A percentile compares a stretch with the other conserved stretches of the same genome.
phyloP scores from a whole-genome alignment of 805 yeast genomes.

The Lipomyces orientalis region DNA sequence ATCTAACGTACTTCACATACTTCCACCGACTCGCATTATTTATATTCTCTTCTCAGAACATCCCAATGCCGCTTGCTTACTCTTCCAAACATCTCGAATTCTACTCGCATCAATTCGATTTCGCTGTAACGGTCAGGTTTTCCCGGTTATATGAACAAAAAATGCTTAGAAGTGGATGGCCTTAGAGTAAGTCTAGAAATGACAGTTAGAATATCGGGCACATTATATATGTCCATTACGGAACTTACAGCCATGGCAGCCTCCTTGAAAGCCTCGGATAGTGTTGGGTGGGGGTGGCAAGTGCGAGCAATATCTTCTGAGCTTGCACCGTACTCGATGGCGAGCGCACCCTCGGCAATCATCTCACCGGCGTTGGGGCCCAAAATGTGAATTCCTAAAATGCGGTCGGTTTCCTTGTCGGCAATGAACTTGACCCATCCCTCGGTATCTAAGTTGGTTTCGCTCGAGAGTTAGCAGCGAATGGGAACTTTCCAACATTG shows the following conservation, averaged over 20 bases:
- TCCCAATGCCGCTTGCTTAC: no score
- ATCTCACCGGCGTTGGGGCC: slow-evolving; percentile 99
- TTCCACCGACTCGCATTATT: no score
- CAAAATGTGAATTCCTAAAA: slow-evolving; percentile 93
- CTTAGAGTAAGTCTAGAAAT: slow-evolving; percentile 65
- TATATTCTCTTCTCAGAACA: no score
- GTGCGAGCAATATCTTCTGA: slow-evolving; percentile 97
- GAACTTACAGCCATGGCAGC: slow-evolving; percentile 78
- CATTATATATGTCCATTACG: not conserved
- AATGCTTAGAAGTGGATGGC: slow-evolving; percentile 72
- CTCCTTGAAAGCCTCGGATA: slow-evolving; percentile 97
- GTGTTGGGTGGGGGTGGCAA: slow-evolving; percentile 98
- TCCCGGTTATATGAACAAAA: not conserved
- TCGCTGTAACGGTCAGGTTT: not conserved
- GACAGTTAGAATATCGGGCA: not conserved
- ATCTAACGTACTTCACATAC: no score
- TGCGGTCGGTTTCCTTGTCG: slow-evolving; percentile 96
- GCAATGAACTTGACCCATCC: slow-evolving; percentile 96
- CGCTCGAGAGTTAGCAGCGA: slow-evolving; percentile 98
- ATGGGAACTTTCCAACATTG: slow-evolving; percentile 97
- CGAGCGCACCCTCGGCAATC: slow-evolving; percentile 98
- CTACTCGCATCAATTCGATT: not conserved
- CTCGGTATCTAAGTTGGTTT: slow-evolving; percentile 95
- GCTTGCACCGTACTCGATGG: slow-evolving; percentile 97
- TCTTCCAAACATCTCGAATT: not conserved